Percentiles rank a stretch among this genome's conserved stretches.
Evolutionary conservation across 1,284 basidiomycete genomes (phyloP).

Genomic region (Calocybe gambosa): DNA sequence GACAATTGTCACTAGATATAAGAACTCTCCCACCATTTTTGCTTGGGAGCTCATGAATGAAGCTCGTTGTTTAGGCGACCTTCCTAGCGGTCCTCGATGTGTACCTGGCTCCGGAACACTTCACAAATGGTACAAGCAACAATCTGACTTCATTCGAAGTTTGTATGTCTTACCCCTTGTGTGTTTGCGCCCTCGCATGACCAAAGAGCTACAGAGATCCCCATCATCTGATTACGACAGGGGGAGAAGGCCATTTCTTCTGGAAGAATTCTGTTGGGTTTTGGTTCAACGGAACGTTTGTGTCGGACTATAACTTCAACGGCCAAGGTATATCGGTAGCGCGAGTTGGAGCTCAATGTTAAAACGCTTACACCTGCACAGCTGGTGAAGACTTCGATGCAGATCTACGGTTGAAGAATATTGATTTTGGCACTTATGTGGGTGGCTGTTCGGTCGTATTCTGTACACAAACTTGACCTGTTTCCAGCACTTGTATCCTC

Average conservation of each 20-base stretch:
- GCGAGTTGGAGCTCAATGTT: not conserved
- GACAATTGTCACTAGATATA: constrained; percentile 50
- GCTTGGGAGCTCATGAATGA: constrained; percentile 60
- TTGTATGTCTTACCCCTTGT: constrained; percentile 31
- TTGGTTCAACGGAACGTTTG: constrained; percentile 36
- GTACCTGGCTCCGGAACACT: constrained; percentile 41
- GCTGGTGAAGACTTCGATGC: constrained; percentile 53
- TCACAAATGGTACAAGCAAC: constrained; percentile 44
- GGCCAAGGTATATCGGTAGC: constrained; percentile 34
- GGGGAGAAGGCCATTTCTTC: constrained; percentile 54
- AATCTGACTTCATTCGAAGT: constrained; percentile 29
- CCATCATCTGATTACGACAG: constrained; percentile 50
- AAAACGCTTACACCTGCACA: constrained; percentile 10
- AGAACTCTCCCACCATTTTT: constrained; percentile 39
- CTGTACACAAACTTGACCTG: not conserved
- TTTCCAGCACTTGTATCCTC: constrained; percentile 46
- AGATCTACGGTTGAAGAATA: constrained; percentile 42
- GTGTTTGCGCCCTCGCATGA: not conserved
- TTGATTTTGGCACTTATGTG: constrained; percentile 53
- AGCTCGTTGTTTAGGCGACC: constrained; percentile 49
- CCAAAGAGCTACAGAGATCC: constrained; percentile 34
- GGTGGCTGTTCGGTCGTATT: constrained; percentile 14
- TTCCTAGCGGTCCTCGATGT: constrained; percentile 39
- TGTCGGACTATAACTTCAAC: constrained; percentile 52
- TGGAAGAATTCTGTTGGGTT: constrained; percentile 36